Evolutionary conservation across 192 early-diverging fungal genomes (phyloP).

Genomic region (Coemansia sp.): DNA sequence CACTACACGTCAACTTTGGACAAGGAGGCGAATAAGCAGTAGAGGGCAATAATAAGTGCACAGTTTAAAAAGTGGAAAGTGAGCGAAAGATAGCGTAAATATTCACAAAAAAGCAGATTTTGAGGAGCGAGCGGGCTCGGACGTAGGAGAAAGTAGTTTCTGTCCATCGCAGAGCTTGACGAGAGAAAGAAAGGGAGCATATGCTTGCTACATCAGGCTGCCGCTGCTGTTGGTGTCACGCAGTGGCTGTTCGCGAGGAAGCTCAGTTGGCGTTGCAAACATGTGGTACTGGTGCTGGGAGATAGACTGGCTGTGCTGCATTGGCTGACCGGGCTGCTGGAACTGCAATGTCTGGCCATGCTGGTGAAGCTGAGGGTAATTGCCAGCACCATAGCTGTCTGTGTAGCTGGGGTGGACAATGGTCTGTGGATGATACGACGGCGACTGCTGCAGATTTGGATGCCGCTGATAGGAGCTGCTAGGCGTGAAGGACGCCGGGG

Average conservation of each 20-base stretch:
- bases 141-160: no score
- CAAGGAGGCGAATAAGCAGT: not conserved
- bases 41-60: not conserved
- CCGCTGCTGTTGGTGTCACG: constrained; percentile 14
- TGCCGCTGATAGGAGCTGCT: not conserved
- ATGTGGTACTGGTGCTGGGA: constrained; percentile 25
- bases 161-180: no score
- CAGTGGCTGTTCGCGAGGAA: constrained; percentile 6
- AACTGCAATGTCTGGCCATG: constrained; percentile 4
- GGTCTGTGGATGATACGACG: not conserved
- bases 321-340: not conserved
- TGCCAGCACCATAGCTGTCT: not conserved
- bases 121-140: no score
- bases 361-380: not conserved
- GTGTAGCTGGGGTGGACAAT: not conserved
- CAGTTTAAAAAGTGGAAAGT: not conserved
- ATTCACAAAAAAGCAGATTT: constrained; percentile 25
- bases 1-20: no score
- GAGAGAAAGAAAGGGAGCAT: not conserved
- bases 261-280: constrained; percentile 9
- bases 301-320: constrained; percentile 2
- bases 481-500: not conserved
- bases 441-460: not conserved
- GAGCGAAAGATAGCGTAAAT: not conserved
- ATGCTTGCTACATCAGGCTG: constrained; percentile 2